Evolutionary conservation across 1,139 yeast species (phyloP), one percentile per base, ranked within the genome.

Genomic region (Yamadazyma friedrichii): DNA sequence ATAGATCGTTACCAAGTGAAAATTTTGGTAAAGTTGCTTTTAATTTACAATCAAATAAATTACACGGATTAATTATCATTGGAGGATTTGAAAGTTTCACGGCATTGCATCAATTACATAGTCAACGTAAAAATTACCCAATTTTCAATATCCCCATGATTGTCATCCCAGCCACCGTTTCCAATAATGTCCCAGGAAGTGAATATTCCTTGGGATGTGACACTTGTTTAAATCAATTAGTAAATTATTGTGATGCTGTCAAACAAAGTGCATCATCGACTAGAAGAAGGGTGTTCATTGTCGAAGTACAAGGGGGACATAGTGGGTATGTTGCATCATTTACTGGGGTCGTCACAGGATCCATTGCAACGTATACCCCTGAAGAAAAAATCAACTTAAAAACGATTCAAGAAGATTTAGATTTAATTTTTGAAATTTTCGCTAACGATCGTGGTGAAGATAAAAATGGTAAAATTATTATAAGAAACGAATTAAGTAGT

Each of bases 41-140:
- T 66, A 84, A 88, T 63, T 82, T 93, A 69, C 96, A 89, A 62
- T 86, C 88, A 63, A 84, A 82, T 64, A 71, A 76, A 42, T 80
- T 93, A 58, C 86, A 91, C 53, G 98, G 98, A 17, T 75, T 93
- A 53, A 74, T 93, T 45, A 78, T 93, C 36, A 83, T 93, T 53
- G 98, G 98, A 52, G 98, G 98, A 1, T 93, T 91, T 62, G 98
- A 93, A 69, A 95, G 95, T 6, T 93, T 84, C 66, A 75, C 80
- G 15, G 82, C 97, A 4, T 76, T 93, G 52, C 80, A 88, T 53
- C 89, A 88, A 65, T 76, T 93, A 51, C 82, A 87, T 53, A 68
- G 70, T 50, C 87, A 93, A 25, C 78, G 94, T 59, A 59, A 61
- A 31, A 74, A 79, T 45, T 93, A 88, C 63, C 96, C 98, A 17